Conservation (phyloP, 371 early-diverging fungal genomes). For the Saksenaea oblongispora region DNA sequence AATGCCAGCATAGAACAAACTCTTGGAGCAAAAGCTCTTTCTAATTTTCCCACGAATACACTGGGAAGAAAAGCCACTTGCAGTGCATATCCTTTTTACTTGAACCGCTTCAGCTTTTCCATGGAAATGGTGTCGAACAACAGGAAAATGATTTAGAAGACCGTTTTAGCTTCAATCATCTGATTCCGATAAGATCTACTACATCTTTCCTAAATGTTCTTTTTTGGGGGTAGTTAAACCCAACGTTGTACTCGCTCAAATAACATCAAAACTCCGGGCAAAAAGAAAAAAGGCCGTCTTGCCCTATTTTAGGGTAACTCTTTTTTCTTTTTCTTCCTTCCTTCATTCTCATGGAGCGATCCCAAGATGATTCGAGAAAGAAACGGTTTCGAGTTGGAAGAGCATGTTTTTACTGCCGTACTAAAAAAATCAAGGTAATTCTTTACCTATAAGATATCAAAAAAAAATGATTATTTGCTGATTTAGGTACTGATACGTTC, state of each 20-base stretch:
- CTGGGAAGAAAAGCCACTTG: too few relatives aligned
- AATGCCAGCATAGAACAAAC: too few relatives aligned
- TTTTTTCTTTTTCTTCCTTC: not conserved
- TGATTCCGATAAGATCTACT: not conserved
- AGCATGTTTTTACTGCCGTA: conserved; percentile 50
- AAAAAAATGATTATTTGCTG: not conserved
- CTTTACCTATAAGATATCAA: not conserved
- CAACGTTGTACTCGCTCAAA: too few relatives aligned
- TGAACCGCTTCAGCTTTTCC: too few relatives aligned
- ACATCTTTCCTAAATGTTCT: not conserved
- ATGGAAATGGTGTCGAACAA: too few relatives aligned
- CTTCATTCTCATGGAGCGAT: not conserved
- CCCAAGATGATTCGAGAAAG: conserved; percentile 12
- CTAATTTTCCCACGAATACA: too few relatives aligned
- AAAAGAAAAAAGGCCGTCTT: not conserved
- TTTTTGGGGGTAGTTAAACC: not conserved
- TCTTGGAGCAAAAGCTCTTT: too few relatives aligned
- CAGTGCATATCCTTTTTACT: too few relatives aligned
- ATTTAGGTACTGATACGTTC: not conserved
- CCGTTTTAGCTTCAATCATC: too few relatives aligned
- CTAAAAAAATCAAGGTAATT: conserved; percentile 53
- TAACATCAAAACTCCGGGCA: not conserved
- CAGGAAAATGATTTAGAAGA: too few relatives aligned
- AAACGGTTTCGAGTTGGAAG: conserved; percentile 45
- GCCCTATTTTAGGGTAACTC: not conserved